Evolutionary conservation across 768 basidiomycete genomes (phyloP), one percentile per base, ranked within the genome.

Genomic region (Leccinum arenicola): DNA sequence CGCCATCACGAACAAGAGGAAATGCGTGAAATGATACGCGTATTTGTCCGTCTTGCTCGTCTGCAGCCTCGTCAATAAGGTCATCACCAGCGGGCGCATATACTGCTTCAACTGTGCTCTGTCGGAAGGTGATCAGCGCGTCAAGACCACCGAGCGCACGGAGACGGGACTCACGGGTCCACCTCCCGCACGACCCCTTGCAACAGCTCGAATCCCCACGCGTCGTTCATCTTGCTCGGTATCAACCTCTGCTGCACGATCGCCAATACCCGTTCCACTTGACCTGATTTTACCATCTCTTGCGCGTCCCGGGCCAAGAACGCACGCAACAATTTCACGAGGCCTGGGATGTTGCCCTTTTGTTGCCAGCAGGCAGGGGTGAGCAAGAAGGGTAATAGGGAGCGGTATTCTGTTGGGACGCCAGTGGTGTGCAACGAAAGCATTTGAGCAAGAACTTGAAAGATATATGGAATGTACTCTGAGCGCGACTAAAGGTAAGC

Each of bases 371-470:
- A 80, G 0, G 85, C 78, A 1, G 95, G 93, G 0, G 88, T 90
- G 49, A 98, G 83, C 17, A 99, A 79, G 67, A 93, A 87, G 0
- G 86, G 88, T 6, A 98, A 81, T 9, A 98, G 78, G 29, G 80
- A 76, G 27, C 87, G 86, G 75, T 98, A 99, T 56, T 88, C 83
- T 1, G 78, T 74, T 1, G 96, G 94, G 2, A 95, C 78, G 7
- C 80, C 77, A 3, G 72, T 68, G 2, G 71, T 75, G 64, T 96
- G 95, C 3, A 93, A 76, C 62, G 94, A 89, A 31, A 99, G 87
- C 82, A 99, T 94, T 68, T 98, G 97, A 0, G 95, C 89, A 49
- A 98, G 85, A 64, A 99, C 84, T 70, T 99, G 97, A 81, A 98
- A 98, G 56, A 91, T 90, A 71, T 97, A 99, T 4, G 97, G 96